Evolutionary conservation across 2,329 filamentous ascomycete species (phyloP).

Genomic region (Akanthomyces uredinophilus): DNA sequence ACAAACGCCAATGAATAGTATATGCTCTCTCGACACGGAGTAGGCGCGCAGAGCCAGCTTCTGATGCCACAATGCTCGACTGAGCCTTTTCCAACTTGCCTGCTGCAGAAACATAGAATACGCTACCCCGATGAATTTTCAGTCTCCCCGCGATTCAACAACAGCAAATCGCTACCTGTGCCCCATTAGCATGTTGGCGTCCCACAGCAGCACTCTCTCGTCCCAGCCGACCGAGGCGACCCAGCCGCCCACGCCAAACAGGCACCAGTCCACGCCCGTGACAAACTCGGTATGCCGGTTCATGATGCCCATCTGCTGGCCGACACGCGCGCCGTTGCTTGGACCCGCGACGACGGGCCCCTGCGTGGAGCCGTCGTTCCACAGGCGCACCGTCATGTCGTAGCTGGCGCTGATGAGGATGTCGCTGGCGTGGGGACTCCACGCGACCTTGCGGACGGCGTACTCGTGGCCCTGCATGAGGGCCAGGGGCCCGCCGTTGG

Average conservation of each 20-base stretch:
- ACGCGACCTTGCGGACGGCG: conserved; percentile 77
- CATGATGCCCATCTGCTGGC: conserved; percentile 79
- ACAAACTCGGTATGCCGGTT: conserved; percentile 92
- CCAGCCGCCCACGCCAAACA: conserved; percentile 95
- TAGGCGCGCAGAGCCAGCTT: not conserved
- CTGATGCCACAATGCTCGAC: not conserved
- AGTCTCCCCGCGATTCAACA: not conserved
- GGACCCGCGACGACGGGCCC: conserved; percentile 25
- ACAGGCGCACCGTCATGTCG: conserved; percentile 94
- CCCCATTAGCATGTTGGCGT: conserved; percentile 56
- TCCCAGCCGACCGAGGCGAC: conserved; percentile 94
- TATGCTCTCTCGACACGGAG: not conserved
- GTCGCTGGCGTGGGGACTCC: conserved; percentile 91
- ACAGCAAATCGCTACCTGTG: conserved; percentile 19
- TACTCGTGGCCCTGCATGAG: conserved; percentile 84
- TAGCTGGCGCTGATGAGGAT: conserved; percentile 86
- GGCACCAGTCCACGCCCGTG: conserved; percentile 94
- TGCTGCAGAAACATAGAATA: not conserved
- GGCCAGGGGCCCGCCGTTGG: conserved; percentile 64
- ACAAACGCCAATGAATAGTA: conserved; percentile 3
- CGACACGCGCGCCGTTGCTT: conserved; percentile 41
- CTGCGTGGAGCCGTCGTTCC: conserved; percentile 66
- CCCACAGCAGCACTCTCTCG: conserved; percentile 85
- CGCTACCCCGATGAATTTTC: not conserved
- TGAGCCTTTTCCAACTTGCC: not conserved